phyloP scores from a whole-genome alignment of 2,329 filamentous ascomycete species.

The Monilinia fructicola region DNA sequence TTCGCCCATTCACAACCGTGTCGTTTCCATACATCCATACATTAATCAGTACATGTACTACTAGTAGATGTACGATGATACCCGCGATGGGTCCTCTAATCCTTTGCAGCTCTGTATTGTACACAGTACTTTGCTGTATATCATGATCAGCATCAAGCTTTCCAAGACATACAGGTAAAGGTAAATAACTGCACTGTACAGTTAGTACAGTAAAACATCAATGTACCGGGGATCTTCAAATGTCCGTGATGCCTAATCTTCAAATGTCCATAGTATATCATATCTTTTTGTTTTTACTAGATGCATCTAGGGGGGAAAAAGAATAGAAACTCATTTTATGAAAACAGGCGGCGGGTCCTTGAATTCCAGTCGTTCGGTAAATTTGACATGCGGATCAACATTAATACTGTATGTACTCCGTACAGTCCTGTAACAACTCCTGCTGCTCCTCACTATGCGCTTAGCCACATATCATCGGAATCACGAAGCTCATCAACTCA shows the following conservation, averaged over 20 bases:
- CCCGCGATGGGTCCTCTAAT: constrained; percentile 9
- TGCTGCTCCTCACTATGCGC: background rate
- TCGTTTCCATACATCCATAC: background rate
- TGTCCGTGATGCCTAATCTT: no score
- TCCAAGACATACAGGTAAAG: background rate
- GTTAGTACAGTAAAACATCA: background rate
- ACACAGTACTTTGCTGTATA: no score
- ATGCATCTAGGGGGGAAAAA: no score
- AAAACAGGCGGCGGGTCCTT: background rate
- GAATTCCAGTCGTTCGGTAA: constrained; percentile 19
- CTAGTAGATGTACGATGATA: background rate
- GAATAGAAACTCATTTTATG: background rate
- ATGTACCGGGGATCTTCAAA: background rate
- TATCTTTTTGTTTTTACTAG: no score
- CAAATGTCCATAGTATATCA: no score
- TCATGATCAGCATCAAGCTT: constrained; percentile 6
- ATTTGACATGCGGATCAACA: constrained; percentile 11
- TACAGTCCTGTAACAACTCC: no score
- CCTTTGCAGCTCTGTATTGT: no score
- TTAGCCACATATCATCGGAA: background rate
- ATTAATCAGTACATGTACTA: no score
- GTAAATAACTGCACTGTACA: no score
- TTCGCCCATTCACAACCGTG: background rate
- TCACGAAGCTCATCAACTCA: background rate
- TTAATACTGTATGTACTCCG: no score